phyloP scores from a whole-genome alignment of 2,329 filamentous ascomycete species.

The Colletotrichum camelliae region DNA sequence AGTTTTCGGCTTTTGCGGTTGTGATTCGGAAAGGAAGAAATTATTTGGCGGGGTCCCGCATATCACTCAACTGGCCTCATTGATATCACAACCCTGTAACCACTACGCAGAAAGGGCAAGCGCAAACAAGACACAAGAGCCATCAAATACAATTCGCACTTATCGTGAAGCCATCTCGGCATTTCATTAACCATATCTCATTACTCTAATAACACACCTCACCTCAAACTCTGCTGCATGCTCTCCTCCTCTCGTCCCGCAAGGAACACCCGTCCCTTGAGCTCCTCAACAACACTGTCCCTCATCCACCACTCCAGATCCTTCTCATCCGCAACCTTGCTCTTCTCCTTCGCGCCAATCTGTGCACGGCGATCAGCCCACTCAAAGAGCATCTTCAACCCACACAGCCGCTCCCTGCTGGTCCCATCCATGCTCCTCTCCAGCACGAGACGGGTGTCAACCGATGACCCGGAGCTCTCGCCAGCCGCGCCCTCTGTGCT shows the following conservation, averaged over 20 bases:
- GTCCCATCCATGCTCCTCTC: conserved; percentile 52
- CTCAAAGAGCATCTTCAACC: conserved; percentile 58
- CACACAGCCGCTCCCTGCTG: conserved; percentile 48
- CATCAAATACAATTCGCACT: too few species aligned
- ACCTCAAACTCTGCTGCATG: neutral
- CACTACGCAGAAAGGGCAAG: fast-evolving
- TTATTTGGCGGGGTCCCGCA: neutral
- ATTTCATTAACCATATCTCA: neutral
- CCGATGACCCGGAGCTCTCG: conserved; percentile 44
- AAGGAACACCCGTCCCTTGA: conserved; percentile 62
- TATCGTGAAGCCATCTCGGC: neutral
- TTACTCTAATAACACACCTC: neutral
- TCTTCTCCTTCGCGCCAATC: conserved; percentile 28
- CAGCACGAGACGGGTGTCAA: conserved; percentile 77
- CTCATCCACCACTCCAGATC: conserved; percentile 58
- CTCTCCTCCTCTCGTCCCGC: conserved; percentile 31
- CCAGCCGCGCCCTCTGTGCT: conserved; percentile 54
- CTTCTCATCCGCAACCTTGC: conserved; percentile 25
- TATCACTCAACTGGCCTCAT: neutral
- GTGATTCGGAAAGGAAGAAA: fast-evolving
- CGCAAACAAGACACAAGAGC: neutral
- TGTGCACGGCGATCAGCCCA: conserved; percentile 55
- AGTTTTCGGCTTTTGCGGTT: fast-evolving
- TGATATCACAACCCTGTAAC: neutral
- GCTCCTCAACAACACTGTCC: conserved; percentile 57